Evolutionary conservation across 1,284 basidiomycete genomes (phyloP).

Genomic region (Malassezia yamatoensis): DNA sequence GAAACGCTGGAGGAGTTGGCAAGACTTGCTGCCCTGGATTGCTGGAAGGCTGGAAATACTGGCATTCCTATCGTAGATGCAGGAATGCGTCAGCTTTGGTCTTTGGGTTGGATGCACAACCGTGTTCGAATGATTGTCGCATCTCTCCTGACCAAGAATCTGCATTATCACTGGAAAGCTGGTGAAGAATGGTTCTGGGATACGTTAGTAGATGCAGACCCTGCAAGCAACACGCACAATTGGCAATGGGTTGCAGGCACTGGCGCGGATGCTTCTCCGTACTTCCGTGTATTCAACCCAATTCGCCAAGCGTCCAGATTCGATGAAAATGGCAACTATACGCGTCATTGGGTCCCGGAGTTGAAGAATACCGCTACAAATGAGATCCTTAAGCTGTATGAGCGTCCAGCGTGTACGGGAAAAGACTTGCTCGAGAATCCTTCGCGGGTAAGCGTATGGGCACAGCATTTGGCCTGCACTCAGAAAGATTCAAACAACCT

Average conservation of each 20-base stretch:
- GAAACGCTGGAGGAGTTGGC: not conserved
- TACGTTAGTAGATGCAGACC: conserved; percentile 13
- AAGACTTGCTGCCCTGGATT: conserved; percentile 1
- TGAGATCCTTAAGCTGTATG: not conserved
- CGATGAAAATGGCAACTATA: conserved; percentile 9
- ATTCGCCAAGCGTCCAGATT: conserved; percentile 6
- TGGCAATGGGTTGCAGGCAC: conserved; percentile 15
- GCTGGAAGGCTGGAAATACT: conserved; percentile 13
- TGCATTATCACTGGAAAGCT: conserved; percentile 2
- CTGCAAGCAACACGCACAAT: conserved; percentile 11
- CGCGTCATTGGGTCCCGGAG: conserved; percentile 8
- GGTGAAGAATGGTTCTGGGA: conserved; percentile 17
- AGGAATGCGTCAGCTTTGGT: conserved; percentile 14
- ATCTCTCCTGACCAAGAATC: conserved; percentile 10
- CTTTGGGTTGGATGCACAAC: conserved; percentile 15
- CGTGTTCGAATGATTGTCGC: conserved; percentile 14
- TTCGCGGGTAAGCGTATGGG: not conserved
- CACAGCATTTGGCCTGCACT: not conserved
- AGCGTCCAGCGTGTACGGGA: not conserved
- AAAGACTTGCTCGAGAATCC: not conserved
- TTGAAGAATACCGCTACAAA: conserved; percentile 1
- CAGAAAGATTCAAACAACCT: not conserved
- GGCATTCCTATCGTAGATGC: conserved; percentile 13
- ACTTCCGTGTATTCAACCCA: conserved; percentile 12
- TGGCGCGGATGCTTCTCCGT: conserved; percentile 12